Percentiles rank a stretch among this genome's conserved stretches.
These are phyloP conservation scores for Globisporangium takayamanum DNA, from an alignment of 352 stramenopile species.

Conservation along the genomic window DNA sequence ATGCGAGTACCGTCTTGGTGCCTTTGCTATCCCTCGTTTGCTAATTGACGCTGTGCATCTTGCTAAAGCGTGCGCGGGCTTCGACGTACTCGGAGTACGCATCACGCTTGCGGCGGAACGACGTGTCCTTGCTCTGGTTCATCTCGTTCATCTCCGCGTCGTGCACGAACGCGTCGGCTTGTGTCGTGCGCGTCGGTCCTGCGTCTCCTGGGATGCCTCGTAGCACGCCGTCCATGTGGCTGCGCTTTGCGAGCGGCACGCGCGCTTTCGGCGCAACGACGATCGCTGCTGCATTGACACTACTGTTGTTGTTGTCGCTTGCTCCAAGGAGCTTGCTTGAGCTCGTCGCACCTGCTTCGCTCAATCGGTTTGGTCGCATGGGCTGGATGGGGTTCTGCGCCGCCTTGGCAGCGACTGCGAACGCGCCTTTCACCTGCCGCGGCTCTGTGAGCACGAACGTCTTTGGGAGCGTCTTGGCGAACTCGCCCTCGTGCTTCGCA, in stretches of 20 bases:
- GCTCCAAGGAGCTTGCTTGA: conserved; percentile 20
- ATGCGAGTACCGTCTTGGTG: no score
- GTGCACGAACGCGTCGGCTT: conserved; percentile 53
- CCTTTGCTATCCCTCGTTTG: neutral
- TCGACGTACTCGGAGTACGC: conserved; percentile 86
- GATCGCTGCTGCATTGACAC: conserved; percentile 13
- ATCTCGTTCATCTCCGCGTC: conserved; percentile 71
- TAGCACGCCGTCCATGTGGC: conserved; percentile 74
- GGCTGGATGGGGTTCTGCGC: conserved; percentile 50
- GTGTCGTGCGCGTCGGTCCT: conserved; percentile 27
- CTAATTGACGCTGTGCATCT: conserved; percentile 86
- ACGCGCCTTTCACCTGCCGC: conserved; percentile 30
- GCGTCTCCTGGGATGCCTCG: conserved; percentile 40
- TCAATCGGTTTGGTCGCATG: conserved; percentile 33
- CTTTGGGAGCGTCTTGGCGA: conserved; percentile 44
- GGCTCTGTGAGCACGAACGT: conserved; percentile 67
- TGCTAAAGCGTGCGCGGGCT: conserved; percentile 81
- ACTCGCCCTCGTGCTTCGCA: conserved; percentile 36
- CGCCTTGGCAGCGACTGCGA: conserved; percentile 38
- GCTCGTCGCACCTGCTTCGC: conserved; percentile 12
- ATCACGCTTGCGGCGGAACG: conserved; percentile 75
- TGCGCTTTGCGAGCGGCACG: conserved; percentile 63
- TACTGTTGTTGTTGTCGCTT: neutral
- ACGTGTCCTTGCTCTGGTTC: conserved; percentile 68
- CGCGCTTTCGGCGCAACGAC: conserved; percentile 18